Evolutionary conservation across 257 asterid species (phyloP).

Genomic region (Solanum okadae): DNA sequence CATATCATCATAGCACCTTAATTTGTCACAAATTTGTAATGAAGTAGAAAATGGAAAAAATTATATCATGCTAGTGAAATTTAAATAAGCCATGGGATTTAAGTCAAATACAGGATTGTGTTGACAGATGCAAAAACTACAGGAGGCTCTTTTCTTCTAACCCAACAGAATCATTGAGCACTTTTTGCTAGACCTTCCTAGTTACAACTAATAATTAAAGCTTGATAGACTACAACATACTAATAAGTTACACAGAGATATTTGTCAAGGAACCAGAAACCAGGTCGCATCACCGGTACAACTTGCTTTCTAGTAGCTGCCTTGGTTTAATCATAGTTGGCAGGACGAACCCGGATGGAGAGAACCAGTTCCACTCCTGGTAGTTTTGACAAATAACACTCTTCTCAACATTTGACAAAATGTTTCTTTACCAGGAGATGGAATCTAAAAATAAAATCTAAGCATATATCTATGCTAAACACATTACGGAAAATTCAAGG

Average conservation of each 20-base stretch:
- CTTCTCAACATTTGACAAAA: neutral
- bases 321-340: neutral
- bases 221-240: neutral
- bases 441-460: neutral
- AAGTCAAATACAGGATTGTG: neutral
- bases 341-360: neutral
- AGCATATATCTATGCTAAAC: neutral
- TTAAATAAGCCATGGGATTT: neutral
- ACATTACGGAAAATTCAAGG: neutral
- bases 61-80: neutral
- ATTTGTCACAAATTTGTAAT: neutral
- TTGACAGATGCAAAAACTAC: neutral
- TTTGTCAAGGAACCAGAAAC: neutral
- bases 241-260: neutral
- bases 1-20: neutral
- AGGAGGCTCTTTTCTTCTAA: neutral
- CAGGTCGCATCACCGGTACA: neutral
- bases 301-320: neutral
- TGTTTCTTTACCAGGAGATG: neutral
- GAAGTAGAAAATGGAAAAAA: neutral
- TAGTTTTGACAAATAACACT: neutral
- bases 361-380: constrained; percentile 4
- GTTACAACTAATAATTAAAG: neutral
- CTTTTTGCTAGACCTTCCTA: neutral
- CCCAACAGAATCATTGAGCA: neutral